Base-by-base conservation (phyloP, 1,139 yeast species). In the Ashbya aceris region DNA sequence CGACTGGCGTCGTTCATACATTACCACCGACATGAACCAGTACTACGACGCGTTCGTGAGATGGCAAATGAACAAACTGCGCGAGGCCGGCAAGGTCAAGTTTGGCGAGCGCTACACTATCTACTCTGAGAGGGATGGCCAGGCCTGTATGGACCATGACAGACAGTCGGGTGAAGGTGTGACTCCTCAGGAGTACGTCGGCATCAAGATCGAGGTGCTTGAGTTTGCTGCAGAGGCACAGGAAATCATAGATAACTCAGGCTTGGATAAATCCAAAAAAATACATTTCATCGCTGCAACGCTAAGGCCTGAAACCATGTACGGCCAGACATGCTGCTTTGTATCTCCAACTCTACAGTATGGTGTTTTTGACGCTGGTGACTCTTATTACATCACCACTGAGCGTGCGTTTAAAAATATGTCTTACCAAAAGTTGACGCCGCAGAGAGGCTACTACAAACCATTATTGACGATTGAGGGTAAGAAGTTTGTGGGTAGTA, bases 81-180 rank as follows among this genome's bases (percentile, higher is more conserved):
- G 80, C 70, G 89, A 77, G 41, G 69, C 76, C 46, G 95, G 93
- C 48, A 91, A 87, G 69, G 87, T 91, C 68, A 91, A 89, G 71
- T 91, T 91, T 56, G 99, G 98, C 64, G 95, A 91, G 70, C 82
- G 99, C 70, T 86, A 87, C 72, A 93, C 99, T 52, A 86, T 91
- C 56, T 91, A 85, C 69, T 89, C 97, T 34, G 95, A 89, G 61
- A 89, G 84, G 69, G 98, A 91, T 67, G 96, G 96, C 48, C 99
- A 91, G 71, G 95, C 98, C 38, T 91, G 99, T 73, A 89, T 91
- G 87, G 98, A 91, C 67, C 99, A 91, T 66, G 99, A 91, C 67
- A 83, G 99, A 74, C 83, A 77, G 65, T 77, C 91, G 40, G 99
- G 99, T 62, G 99, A 91, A 71, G 98, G 95, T 64, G 89, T 91